These are phyloP conservation scores for Sporothrix dimorphospora DNA, from an alignment of 2,329 filamentous ascomycete genomes.

Conservation along the genomic window DNA sequence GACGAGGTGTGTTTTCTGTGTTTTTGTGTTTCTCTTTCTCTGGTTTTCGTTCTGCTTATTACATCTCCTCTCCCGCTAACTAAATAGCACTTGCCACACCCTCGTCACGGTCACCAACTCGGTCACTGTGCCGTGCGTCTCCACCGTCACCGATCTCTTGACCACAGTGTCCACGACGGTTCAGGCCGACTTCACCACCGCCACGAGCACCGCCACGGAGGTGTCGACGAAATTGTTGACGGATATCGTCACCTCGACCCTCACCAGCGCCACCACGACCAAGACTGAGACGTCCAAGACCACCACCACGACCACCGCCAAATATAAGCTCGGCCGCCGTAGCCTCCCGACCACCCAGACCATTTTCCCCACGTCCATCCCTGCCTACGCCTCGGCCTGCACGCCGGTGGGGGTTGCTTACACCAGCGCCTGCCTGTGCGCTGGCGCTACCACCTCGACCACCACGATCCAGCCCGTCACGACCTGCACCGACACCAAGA, in stretches of 20 bases:
- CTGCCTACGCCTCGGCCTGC: conserved; percentile 19
- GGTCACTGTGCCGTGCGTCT: not conserved
- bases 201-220: conserved; percentile 1
- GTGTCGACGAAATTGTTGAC: not conserved
- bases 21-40: not conserved
- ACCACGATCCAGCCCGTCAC: conserved; percentile 1
- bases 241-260: not conserved
- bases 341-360: not conserved
- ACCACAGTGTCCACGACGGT: not conserved
- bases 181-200: not conserved
- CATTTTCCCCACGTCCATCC: not conserved
- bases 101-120: not conserved
- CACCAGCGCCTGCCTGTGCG: conserved; percentile 22
- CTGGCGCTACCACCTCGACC: not conserved
- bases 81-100: not conserved
- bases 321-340: not conserved
- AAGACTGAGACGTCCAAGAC: not conserved
- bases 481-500: not conserved
- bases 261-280: not conserved
- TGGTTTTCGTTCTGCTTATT: not conserved
- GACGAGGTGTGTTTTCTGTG: not conserved
- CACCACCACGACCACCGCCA: conserved; percentile 19
- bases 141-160: not conserved
- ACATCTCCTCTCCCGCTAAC: not conserved
- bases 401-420: not conserved